Base-by-base conservation (phyloP, 2,329 filamentous ascomycete species). In the Diaporthe eres region DNA sequence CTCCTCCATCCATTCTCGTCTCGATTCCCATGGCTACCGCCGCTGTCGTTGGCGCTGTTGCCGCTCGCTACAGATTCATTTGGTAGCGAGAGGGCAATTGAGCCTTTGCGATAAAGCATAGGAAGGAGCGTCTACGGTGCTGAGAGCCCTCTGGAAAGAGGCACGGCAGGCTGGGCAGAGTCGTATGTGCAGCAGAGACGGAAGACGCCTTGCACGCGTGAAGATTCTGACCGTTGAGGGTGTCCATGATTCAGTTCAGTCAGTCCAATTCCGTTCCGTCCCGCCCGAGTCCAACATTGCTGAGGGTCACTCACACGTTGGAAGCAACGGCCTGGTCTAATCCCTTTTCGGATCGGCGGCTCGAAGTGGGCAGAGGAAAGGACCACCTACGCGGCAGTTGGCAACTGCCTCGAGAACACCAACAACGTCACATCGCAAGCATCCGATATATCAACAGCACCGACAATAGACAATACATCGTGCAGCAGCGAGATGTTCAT, bases 181-280 rank as follows among this genome's bases (percentile, higher is more conserved):
- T 68, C 44, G 5, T 51, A 12, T 67, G 28, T 67, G 42, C 42
- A 49, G 42, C 61, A 68, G 63, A 68, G 47, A 68, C 63, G 19
- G 3, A 12, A 7, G 7, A 19, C 44, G 31, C 22, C 19, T 9
- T 53, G 31, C 65, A 68, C 65, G 47, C 42, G 65, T 53, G 65
- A 68, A 39, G 31, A 53, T 28, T 55, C 15, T 53, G 49, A 42
- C 49, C 31, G 47, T 53, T 70, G 65, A 53, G 47, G 53, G 34
- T 28, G 8, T 28, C 44, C 31, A 31, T 67, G 63, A 51, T 25
- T 68, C 65, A 68, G 47, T 34, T 25, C 47, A 68, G 44, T 25
- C 47, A 68, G 44, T 17, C 63, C 19, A 68, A 22, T 25, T 25
- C 63, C 28, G 44, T 37, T 37, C 63, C 63, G 63, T 37, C 19